These are phyloP conservation scores for Aspergillus haitiensis DNA, from an alignment of 495 filamentous ascomycete genomes.

Conservation along the genomic window DNA sequence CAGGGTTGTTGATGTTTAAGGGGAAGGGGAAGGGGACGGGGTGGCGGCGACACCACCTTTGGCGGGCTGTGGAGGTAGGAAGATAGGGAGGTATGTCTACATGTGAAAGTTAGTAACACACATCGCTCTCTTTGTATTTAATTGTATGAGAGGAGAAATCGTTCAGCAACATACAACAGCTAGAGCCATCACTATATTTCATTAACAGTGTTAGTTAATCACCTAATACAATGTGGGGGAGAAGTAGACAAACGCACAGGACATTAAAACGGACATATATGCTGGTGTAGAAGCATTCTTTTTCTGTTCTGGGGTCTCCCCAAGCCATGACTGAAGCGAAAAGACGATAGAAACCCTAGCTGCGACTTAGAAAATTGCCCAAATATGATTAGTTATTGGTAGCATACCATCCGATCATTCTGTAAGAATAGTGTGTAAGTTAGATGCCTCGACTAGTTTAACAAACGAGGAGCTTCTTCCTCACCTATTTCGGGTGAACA, in stretches of 20 bases:
- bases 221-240: slow-evolving; percentile 1
- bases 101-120: slow-evolving; percentile 18
- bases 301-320: slow-evolving; percentile 75
- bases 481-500: slow-evolving; percentile 89
- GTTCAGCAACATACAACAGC: slow-evolving; percentile 55
- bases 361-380: slow-evolving; percentile 7
- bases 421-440: slow-evolving; percentile 26
- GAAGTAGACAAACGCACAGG: slow-evolving; percentile 56
- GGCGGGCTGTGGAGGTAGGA: slow-evolving; percentile 62
- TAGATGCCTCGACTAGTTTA: slow-evolving; percentile 4
- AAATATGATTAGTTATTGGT: not conserved
- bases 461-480: slow-evolving; percentile 17
- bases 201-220: slow-evolving; percentile 22
- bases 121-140: not conserved
- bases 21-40: slow-evolving; percentile 44
- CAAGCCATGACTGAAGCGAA: slow-evolving; percentile 81
- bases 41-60: slow-evolving; percentile 44
- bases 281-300: slow-evolving; percentile 68
- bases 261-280: slow-evolving; percentile 83
- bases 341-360: slow-evolving; percentile 79
- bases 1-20: slow-evolving; percentile 22
- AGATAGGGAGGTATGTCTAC: slow-evolving; percentile 79
- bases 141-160: not conserved
- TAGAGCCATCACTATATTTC: slow-evolving; percentile 68
- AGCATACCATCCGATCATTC: slow-evolving; percentile 76